Base-by-base conservation (phyloP, 768 basidiomycete genomes). In the Leucosporidium yakuticum region DNA sequence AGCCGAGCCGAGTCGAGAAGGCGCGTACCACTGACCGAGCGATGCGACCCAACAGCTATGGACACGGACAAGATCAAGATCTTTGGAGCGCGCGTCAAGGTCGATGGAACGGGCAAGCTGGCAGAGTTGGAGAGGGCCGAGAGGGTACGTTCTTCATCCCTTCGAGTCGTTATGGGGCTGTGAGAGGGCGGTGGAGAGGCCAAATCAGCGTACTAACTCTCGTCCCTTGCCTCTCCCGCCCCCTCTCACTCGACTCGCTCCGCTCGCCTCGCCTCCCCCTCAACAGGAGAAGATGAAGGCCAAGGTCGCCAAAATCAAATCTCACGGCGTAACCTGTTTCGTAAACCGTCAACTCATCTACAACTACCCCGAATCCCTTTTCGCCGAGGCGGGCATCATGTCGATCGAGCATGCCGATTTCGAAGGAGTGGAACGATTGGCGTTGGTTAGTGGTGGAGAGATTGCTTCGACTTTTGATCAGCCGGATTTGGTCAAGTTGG, bases 61-160 rank as follows among this genome's bases (percentile, higher is more conserved):
- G 96, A 99, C 80, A 99, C 96, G 32, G 96, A 99, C 81, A 99
- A 99, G 80, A 96, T 98, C 83, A 99, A 99, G 81, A 88, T 99
- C 69, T 99, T 99, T 69, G 96, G 96, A 53, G 95, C 96, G 0
- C 85, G 92, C 48, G 87, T 98, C 70, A 91, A 93, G 80, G 96
- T 98, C 9, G 95, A 97, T 75, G 84, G 90, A 56, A 95, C 96
- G 4, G 90, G 94, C 62, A 97, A 99, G 81, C 85, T 99, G 11
- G 96, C 96, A 12, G 96, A 99, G 79, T 86, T 99, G 23, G 96
- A 99, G 79, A 88, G 94, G 17, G 96, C 96, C 9, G 96, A 98
- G 80, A 84, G 87, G 76, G 90, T 88, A 74, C 36, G 84, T 79
- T 49, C 39, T 15, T 15, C 39, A 12, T 9, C 17, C 39, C 2